Evolutionary conservation across 441 rosid genomes (phyloP), one percentile per base, ranked within the genome.

Genomic region (Brassica balearica): DNA sequence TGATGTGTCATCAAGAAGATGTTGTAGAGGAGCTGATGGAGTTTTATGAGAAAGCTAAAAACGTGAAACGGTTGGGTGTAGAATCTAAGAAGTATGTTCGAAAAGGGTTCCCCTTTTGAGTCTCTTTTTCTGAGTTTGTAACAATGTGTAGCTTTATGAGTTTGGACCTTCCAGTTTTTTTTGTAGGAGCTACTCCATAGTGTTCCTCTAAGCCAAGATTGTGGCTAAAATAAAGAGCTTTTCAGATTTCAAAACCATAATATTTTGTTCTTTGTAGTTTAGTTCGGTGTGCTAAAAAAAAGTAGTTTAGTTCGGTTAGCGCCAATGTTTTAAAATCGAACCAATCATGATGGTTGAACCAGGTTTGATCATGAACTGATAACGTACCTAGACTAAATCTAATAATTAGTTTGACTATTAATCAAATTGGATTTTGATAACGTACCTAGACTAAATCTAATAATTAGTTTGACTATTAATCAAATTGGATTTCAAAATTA

Each of bases 101-200:
- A 29, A 84, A 80, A 84, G 91, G 94, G 17, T 89, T 92, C 75
- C 92, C 95, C 25, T 93, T 88, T 77, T 90, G 79, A 93, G 4
- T 59, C 23, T 58, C 38, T 78, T 74, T 27, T 12, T 27, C 27
- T 25, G 27, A 25, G 65, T 63, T 70, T 36, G 43, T 69, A 59
- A 29, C 23, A 68, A 9, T 66, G 65, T 65, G 58, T 74, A 8
- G 7, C 3, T 43, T 29, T 62, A 36, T 11, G 10, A 25, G 27
- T 25, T 25, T 0, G 0, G 34, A 29, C 34, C 41, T 34, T 6
- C 2, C 41, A 34, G 41, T 5, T 29, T 29, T 38, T 58, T 36
- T 59, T 55, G 53, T 32, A 32, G 55, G 41, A 43, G 48, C 9
- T 63, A 19, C 14, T 22, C 36, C 8, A 17, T 14, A 12, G 68